Percentiles rank a stretch among this genome's conserved stretches.
Conservation (phyloP, 2,329 filamentous ascomycete genomes). For the Dothistroma septosporum region DNA sequence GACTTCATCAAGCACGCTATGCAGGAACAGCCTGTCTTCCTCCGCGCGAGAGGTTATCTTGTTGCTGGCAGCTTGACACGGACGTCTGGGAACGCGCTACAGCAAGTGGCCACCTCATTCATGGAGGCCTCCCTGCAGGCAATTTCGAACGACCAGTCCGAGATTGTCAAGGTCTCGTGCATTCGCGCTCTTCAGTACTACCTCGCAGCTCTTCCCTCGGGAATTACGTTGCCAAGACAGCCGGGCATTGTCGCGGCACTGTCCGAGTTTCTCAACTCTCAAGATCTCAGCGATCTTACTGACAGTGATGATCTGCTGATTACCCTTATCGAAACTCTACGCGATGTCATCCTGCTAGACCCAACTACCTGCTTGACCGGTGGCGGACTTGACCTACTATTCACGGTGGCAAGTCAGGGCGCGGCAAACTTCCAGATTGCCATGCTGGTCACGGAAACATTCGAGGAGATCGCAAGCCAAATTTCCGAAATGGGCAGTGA, state of each 20-base stretch:
- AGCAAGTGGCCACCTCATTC: conserved; percentile 56
- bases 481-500: conserved; percentile 62
- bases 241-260: conserved; percentile 57
- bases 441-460: conserved; percentile 80
- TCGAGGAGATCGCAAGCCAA: conserved; percentile 76
- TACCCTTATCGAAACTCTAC: conserved; percentile 79
- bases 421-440: conserved; percentile 88
- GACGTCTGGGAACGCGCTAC: conserved; percentile 56
- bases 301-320: conserved; percentile 91
- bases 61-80: conserved; percentile 76
- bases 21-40: conserved; percentile 65
- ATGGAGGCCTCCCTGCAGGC: conserved; percentile 70
- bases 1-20: conserved; percentile 77
- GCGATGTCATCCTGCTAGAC: conserved; percentile 77
- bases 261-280: conserved; percentile 68
- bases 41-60: conserved; percentile 82
- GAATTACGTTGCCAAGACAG: conserved; percentile 56
- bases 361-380: conserved; percentile 67
- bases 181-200: conserved; percentile 78
- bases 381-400: conserved; percentile 76
- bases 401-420: conserved; percentile 82
- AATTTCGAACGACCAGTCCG: conserved; percentile 70
- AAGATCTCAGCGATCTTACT: conserved; percentile 76
- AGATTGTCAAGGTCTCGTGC: conserved; percentile 88
- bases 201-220: conserved; percentile 51